phyloP scores from a whole-genome alignment of 2,329 filamentous ascomycete genomes.

The Fusarium stilboides region DNA sequence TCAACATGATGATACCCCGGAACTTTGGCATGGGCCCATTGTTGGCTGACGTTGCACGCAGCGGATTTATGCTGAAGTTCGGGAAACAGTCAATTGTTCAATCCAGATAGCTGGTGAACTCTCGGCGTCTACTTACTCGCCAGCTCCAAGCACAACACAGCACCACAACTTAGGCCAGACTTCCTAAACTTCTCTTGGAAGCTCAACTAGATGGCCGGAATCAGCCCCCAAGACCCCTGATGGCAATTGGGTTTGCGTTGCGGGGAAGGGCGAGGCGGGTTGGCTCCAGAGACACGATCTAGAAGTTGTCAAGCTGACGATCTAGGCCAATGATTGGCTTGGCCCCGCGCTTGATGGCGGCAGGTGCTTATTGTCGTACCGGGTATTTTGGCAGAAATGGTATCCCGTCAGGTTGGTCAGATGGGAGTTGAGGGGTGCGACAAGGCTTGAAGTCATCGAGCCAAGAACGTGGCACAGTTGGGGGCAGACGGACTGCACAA shows the following conservation, averaged over 20 bases:
- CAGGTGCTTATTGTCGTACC: conserved; percentile 28
- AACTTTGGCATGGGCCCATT: conserved; percentile 24
- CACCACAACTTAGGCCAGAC: conserved; percentile 10
- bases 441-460: conserved; percentile 32
- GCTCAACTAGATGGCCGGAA: conserved; percentile 7
- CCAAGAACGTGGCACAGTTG: conserved; percentile 40
- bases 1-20: conserved; percentile 23
- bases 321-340: conserved; percentile 39
- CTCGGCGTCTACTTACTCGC: conserved; percentile 5
- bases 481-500: conserved; percentile 9
- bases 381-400: conserved; percentile 26
- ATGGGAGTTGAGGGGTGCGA: conserved; percentile 28
- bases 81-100: conserved; percentile 9
- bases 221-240: conserved; percentile 34
- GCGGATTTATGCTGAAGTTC: conserved; percentile 5
- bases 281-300: conserved; percentile 18
- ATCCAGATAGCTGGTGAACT: conserved; percentile 1
- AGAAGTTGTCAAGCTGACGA: conserved; percentile 25
- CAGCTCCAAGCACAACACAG: conserved; percentile 9
- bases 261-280: conserved; percentile 16
- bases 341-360: conserved; percentile 34
- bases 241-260: conserved; percentile 42
- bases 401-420: conserved; percentile 29
- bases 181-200: neutral
- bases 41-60: conserved; percentile 22